phyloP scores from a whole-genome alignment of 176 grass and related monocot genomes.

The Carex littledalei region DNA sequence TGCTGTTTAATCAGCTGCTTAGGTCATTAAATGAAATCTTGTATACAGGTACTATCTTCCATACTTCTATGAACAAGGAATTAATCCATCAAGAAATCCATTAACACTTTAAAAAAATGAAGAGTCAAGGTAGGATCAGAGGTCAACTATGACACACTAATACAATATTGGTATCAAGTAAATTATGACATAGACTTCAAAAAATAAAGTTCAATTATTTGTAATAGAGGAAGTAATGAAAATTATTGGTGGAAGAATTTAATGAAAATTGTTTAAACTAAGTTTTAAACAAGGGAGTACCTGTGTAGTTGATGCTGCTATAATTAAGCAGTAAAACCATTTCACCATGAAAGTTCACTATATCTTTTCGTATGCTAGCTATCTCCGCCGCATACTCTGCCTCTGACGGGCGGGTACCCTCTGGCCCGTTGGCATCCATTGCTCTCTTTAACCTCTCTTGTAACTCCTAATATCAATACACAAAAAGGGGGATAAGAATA shows the following conservation, averaged over 20 bases:
- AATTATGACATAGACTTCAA: neutral
- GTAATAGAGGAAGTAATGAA: neutral
- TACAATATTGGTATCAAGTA: neutral
- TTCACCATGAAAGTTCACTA: constrained; percentile 78
- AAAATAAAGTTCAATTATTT: neutral
- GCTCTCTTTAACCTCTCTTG: constrained; percentile 46
- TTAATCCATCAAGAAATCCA: neutral
- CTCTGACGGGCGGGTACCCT: neutral
- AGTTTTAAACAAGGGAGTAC: neutral
- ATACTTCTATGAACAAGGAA: neutral
- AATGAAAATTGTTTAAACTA: neutral
- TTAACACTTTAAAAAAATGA: neutral
- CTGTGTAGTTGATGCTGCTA: constrained; percentile 79
- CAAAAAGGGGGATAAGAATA: neutral
- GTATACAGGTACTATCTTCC: neutral
- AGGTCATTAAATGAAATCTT: neutral
- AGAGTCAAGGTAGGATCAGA: neutral
- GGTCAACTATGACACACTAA: neutral
- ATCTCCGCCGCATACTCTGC: constrained; percentile 34
- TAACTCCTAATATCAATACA: constrained; percentile 33
- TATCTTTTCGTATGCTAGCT: constrained; percentile 41
- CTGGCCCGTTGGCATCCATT: constrained; percentile 13
- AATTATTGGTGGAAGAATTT: neutral
- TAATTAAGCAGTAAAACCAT: constrained; percentile 86
- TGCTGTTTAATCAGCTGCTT: neutral